Evolutionary conservation across 2,329 filamentous ascomycete species (phyloP).

Genomic region (Helminthosporium solani): DNA sequence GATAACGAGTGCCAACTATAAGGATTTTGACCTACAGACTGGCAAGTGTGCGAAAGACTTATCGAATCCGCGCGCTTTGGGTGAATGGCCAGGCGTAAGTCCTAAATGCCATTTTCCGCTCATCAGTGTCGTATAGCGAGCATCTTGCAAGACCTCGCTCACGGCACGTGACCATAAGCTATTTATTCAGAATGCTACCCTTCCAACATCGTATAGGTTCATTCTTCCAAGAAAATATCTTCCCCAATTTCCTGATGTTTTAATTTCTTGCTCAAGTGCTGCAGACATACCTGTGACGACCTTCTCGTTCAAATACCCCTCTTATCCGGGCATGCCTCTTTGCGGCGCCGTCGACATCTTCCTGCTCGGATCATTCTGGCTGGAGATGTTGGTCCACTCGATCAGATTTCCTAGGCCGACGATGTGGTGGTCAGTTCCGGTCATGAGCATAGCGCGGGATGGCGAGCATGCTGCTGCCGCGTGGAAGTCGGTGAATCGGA

Average conservation of each 20-base stretch:
- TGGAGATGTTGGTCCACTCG: constrained; percentile 58
- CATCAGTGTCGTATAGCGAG: constrained; percentile 62
- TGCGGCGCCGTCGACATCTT: constrained; percentile 56
- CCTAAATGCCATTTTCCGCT: constrained; percentile 65
- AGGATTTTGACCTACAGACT: constrained; percentile 49
- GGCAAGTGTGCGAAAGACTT: constrained; percentile 61
- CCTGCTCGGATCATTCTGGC: constrained; percentile 55
- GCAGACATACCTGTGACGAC: constrained; percentile 48
- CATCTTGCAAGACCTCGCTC: constrained; percentile 59
- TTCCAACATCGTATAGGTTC: neutral
- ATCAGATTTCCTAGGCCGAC: constrained; percentile 54
- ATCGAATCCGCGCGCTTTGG: constrained; percentile 60
- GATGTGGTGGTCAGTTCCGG: constrained; percentile 63
- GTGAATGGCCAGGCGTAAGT: constrained; percentile 57
- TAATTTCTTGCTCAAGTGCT: constrained; percentile 41
- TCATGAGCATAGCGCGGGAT: constrained; percentile 66
- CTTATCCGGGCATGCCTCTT: constrained; percentile 61
- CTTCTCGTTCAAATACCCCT: constrained; percentile 63
- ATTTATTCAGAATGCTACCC: too few relatives aligned
- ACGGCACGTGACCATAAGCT: constrained; percentile 41
- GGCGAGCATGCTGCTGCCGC: constrained; percentile 66
- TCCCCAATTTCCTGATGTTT: too few relatives aligned
- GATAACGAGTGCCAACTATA: too few relatives aligned
- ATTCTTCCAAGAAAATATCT: too few relatives aligned
- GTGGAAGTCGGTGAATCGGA: constrained; percentile 66